phyloP scores from a whole-genome alignment of 257 asterid genomes.

The Nicotiana paniculata region DNA sequence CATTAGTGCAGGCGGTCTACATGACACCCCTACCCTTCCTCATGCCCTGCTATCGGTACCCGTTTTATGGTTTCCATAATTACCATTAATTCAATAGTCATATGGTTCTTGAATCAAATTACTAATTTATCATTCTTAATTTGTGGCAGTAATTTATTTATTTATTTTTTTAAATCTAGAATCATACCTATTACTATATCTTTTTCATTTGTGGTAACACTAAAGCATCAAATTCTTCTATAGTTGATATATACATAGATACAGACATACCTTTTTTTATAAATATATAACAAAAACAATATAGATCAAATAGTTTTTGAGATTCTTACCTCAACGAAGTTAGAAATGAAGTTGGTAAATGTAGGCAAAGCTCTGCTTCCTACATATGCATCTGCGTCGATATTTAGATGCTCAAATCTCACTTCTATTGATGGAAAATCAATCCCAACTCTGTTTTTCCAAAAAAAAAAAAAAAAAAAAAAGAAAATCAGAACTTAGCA shows the following conservation, averaged over 20 bases:
- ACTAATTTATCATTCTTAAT: neutral
- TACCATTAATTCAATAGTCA: neutral
- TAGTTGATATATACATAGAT: neutral
- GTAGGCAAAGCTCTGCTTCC: slow-evolving; percentile 56
- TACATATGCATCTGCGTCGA: slow-evolving; percentile 51
- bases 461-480: too few relatives aligned
- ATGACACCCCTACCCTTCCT: too few relatives aligned
- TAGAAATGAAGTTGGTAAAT: slow-evolving; percentile 40
- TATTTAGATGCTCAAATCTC: slow-evolving; percentile 52
- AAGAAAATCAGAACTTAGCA: neutral
- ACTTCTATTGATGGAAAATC: slow-evolving; percentile 69
- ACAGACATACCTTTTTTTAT: too few relatives aligned
- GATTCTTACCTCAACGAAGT: slow-evolving; percentile 41
- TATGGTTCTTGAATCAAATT: neutral
- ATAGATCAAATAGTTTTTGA: neutral
- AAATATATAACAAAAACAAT: neutral
- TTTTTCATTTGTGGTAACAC: neutral
- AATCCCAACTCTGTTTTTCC: slow-evolving; percentile 46
- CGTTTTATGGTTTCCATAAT: neutral
- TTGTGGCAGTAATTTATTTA: neutral
- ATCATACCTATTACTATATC: too few relatives aligned
- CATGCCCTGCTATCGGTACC: too few relatives aligned
- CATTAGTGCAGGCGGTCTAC: too few relatives aligned
- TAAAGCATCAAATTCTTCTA: neutral
- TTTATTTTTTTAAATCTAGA: too few relatives aligned